Percentiles rank a stretch among this genome's conserved stretches.
phyloP scores from a whole-genome alignment of 192 early-diverging fungal species.

The Polychytrium aggregatum region DNA sequence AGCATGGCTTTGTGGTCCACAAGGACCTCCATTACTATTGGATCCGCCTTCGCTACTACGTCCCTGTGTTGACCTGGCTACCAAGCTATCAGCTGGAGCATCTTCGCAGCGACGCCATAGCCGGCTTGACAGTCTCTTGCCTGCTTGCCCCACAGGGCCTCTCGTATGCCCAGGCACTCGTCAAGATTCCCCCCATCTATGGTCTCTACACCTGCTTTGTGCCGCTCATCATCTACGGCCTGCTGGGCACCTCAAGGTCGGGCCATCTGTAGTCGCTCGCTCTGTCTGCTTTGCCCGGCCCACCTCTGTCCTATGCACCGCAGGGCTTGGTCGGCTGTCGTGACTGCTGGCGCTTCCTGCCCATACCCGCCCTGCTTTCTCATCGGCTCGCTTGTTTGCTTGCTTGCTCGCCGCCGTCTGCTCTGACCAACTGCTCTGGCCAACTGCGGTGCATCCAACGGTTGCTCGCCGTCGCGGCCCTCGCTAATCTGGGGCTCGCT shows the following conservation, averaged over 20 bases:
- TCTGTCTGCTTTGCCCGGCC: neutral
- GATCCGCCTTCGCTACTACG: constrained; percentile 77
- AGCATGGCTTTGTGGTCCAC: no score
- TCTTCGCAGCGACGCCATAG: constrained; percentile 65
- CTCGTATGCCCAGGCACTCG: constrained; percentile 82
- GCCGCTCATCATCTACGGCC: constrained; percentile 71
- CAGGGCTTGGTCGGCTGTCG: no score
- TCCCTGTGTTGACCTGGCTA: constrained; percentile 90
- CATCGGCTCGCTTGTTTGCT: no score
- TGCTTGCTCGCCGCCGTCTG: no score
- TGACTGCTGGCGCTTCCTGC: no score
- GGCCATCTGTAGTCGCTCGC: neutral
- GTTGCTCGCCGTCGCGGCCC: no score
- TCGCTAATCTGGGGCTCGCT: no score
- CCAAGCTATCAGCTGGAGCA: constrained; percentile 55
- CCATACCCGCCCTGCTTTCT: no score
- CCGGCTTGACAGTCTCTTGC: constrained; percentile 68
- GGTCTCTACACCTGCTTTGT: constrained; percentile 84
- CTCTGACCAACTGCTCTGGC: no score
- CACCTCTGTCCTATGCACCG: no score
- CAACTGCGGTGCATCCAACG: no score
- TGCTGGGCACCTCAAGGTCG: constrained; percentile 87
- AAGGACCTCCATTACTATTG: no score
- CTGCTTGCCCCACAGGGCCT: constrained; percentile 44
- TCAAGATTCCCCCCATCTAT: constrained; percentile 73